These are phyloP conservation scores for Meira nashicola DNA, from an alignment of 1,284 basidiomycete species.

Conservation along the genomic window DNA sequence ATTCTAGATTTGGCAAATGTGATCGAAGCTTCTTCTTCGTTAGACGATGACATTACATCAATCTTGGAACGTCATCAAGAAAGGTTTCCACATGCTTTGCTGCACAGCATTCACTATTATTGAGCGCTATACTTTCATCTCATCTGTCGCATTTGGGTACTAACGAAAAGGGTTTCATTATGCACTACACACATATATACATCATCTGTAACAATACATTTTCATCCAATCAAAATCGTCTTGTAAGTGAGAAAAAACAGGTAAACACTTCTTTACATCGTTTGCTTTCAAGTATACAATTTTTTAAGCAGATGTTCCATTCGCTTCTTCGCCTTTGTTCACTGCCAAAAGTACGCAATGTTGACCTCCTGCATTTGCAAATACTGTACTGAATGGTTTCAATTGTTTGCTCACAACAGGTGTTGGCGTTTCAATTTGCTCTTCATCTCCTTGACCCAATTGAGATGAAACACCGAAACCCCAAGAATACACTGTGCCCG, in stretches of 20 bases:
- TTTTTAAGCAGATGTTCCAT: neutral
- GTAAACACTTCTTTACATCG: neutral
- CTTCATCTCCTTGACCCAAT: slow-evolving; percentile 57
- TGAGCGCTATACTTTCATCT: slow-evolving; percentile 11
- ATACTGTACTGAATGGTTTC: slow-evolving; percentile 54
- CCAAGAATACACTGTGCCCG: slow-evolving; percentile 78
- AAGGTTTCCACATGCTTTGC: slow-evolving; percentile 81
- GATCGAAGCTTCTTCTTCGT: slow-evolving; percentile 79
- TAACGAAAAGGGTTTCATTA: too few relatives aligned
- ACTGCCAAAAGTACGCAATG: slow-evolving; percentile 55
- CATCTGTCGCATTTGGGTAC: neutral
- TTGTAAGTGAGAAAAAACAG: too few relatives aligned
- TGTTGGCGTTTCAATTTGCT: slow-evolving; percentile 62
- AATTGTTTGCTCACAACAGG: slow-evolving; percentile 60
- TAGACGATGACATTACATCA: slow-evolving; percentile 83
- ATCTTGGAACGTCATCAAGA: slow-evolving; percentile 80
- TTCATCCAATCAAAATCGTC: too few relatives aligned
- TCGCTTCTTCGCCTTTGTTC: slow-evolving; percentile 13
- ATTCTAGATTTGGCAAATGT: slow-evolving; percentile 86
- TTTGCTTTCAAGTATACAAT: neutral
- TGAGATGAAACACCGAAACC: slow-evolving; percentile 66
- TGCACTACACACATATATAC: too few relatives aligned
- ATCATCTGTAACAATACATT: too few relatives aligned
- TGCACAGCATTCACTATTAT: slow-evolving; percentile 66
- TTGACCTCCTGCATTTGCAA: slow-evolving; percentile 56